Conservation (phyloP, 257 asterid species). For the Ophiorrhiza pumila region DNA sequence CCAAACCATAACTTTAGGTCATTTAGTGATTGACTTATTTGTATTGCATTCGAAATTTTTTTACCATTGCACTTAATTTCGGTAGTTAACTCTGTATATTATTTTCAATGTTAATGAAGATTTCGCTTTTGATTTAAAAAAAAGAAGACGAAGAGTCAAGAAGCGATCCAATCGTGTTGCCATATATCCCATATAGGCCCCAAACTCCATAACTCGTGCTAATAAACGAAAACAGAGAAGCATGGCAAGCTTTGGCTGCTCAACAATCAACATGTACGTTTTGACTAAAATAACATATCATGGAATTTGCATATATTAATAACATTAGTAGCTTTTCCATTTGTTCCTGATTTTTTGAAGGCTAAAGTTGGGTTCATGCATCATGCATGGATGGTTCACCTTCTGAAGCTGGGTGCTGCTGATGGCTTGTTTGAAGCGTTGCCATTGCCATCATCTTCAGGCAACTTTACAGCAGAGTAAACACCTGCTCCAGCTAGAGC, state of each 20-base stretch:
- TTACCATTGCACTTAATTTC: no score
- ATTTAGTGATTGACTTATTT: no score
- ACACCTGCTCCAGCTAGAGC: slow-evolving; percentile 75
- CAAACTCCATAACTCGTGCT: no score
- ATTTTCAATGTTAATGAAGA: no score
- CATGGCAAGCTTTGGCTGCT: background rate
- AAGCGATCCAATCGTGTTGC: background rate
- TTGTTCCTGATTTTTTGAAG: background rate
- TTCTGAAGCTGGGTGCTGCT: slow-evolving; percentile 55
- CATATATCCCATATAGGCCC: background rate
- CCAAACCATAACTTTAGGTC: no score
- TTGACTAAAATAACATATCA: background rate
- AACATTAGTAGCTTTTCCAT: background rate
- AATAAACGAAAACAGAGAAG: background rate
- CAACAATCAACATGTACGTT: background rate
- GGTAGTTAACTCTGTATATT: no score
- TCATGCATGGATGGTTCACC: slow-evolving; percentile 27
- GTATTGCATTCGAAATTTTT: no score
- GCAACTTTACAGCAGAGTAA: slow-evolving; percentile 70
- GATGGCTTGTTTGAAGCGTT: slow-evolving; percentile 30
- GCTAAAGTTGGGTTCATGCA: background rate
- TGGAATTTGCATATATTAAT: background rate
- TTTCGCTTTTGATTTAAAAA: no score
- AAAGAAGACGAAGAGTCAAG: no score
- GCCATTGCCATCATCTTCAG: slow-evolving; percentile 30